Percentiles rank a stretch among this genome's conserved stretches.
Conservation (phyloP, 2,329 filamentous ascomycete species). For the Cadophora luteo-olivacea region DNA sequence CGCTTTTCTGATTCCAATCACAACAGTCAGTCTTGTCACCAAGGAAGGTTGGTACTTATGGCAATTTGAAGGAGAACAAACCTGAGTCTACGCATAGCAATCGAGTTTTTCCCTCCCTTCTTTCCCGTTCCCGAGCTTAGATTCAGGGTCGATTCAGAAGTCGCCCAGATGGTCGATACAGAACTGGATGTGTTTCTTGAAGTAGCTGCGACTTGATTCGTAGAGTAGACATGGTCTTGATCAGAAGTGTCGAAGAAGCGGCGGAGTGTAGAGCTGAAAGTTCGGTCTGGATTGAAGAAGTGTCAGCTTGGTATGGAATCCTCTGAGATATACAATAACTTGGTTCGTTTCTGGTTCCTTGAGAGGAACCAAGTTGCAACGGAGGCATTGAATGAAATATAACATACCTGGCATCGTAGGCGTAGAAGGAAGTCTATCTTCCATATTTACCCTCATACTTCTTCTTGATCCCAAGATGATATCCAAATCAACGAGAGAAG, state of each 20-base stretch:
- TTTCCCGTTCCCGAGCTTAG: not conserved
- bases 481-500: not conserved
- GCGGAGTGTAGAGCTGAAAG: conserved; percentile 4
- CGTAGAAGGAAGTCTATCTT: not conserved
- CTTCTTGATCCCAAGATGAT: too few species aligned
- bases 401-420: not conserved
- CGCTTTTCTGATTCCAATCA: not conserved
- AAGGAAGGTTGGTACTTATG: not conserved
- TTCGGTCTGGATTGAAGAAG: not conserved
- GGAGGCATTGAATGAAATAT: not conserved
- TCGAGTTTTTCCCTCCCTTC: not conserved
- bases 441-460: not conserved
- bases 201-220: too few species aligned
- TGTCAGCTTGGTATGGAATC: not conserved
- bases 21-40: not conserved
- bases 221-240: not conserved
- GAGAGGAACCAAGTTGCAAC: not conserved
- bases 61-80: not conserved
- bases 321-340: too few species aligned
- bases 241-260: conserved; percentile 6
- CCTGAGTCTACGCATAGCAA: conserved; percentile 4
- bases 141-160: not conserved
- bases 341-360: too few species aligned
- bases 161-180: not conserved
- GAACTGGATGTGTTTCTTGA: not conserved